A percentile compares a stretch with the other conserved stretches of the same genome.
Conservation (phyloP, 2,329 filamentous ascomycete genomes). For the Furcasterigmium sp. region DNA sequence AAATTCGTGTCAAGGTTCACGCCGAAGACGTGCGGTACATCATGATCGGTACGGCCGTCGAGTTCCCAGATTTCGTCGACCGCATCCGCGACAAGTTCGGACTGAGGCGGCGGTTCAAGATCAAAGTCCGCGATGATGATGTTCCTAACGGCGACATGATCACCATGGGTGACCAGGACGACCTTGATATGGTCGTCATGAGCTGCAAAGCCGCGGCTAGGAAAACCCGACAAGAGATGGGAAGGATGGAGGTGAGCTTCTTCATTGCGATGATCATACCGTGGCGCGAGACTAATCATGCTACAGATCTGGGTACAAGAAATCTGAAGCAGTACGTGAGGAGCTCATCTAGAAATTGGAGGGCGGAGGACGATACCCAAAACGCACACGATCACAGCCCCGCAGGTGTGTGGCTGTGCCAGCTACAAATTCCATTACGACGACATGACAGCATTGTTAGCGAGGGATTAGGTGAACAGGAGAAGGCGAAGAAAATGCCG, state of each 20-base stretch:
- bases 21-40: constrained; percentile 88
- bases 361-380: neutral
- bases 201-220: constrained; percentile 62
- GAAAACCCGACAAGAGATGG: constrained; percentile 74
- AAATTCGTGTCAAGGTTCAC: constrained; percentile 90
- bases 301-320: constrained; percentile 47
- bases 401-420: neutral
- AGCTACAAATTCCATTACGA: constrained; percentile 1
- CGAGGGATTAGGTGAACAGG: neutral
- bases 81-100: constrained; percentile 84
- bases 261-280: neutral
- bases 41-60: constrained; percentile 69
- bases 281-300: no score
- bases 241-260: constrained; percentile 84
- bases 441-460: constrained; percentile 7
- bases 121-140: constrained; percentile 83
- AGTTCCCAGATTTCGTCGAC: constrained; percentile 72
- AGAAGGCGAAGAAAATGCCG: neutral
- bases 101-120: constrained; percentile 72
- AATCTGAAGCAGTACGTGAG: constrained; percentile 1
- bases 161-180: constrained; percentile 93
- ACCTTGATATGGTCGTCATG: constrained; percentile 81
- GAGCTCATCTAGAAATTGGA: neutral
- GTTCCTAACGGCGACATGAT: constrained; percentile 80
- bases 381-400: neutral